A percentile compares a stretch with the other conserved stretches of the same genome.
phyloP scores from a whole-genome alignment of 192 early-diverging fungal species.

The Linnemannia hyalina region DNA sequence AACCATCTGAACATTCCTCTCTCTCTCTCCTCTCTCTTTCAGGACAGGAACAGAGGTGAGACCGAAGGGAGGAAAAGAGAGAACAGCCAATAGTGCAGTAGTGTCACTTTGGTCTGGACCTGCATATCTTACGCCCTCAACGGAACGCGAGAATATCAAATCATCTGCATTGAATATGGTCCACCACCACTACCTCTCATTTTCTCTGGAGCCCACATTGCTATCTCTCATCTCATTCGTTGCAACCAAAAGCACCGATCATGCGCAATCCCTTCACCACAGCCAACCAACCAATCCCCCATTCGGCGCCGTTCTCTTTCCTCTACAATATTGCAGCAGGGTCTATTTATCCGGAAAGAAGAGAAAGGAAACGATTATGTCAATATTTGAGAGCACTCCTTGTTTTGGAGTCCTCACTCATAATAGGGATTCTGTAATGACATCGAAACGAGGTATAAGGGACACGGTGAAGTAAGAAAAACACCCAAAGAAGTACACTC shows the following conservation, averaged over 20 bases:
- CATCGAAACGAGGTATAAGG: too few species aligned
- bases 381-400: background rate
- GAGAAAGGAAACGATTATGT: background rate
- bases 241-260: background rate
- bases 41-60: too few species aligned
- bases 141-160: background rate
- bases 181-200: background rate
- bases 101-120: background rate
- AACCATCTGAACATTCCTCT: too few species aligned
- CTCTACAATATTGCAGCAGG: background rate
- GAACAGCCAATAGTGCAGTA: background rate
- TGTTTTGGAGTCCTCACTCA: background rate
- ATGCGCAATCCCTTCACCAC: background rate
- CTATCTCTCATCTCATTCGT: background rate
- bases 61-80: background rate
- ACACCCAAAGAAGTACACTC: background rate
- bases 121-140: background rate
- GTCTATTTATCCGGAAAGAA: background rate
- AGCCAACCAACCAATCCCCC: too few species aligned
- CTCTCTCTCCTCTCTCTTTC: too few species aligned
- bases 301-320: too few species aligned
- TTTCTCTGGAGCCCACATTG: background rate
- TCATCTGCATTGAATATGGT: background rate
- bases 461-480: background rate
- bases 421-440: background rate